phyloP scores from a whole-genome alignment of 2,329 filamentous ascomycete species.

The Alternaria viburni region DNA sequence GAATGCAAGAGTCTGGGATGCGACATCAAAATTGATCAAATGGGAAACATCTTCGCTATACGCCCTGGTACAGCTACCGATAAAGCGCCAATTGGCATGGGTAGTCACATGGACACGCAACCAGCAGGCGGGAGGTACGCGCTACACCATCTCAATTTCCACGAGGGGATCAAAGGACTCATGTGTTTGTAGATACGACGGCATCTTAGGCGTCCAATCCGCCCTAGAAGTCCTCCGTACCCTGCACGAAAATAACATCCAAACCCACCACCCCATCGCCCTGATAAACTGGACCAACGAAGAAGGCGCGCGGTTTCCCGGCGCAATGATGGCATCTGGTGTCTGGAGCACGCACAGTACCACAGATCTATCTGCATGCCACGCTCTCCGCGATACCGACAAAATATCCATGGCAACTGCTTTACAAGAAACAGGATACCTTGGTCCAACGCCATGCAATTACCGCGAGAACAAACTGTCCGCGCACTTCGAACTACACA shows the following conservation, averaged over 20 bases:
- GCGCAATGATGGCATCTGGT: slow-evolving; percentile 73
- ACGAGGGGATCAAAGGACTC: too few relatives aligned
- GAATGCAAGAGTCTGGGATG: slow-evolving; percentile 38
- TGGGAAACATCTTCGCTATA: slow-evolving; percentile 45
- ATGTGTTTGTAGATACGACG: slow-evolving; percentile 78
- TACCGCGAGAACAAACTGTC: slow-evolving; percentile 67
- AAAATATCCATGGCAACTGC: slow-evolving; percentile 56
- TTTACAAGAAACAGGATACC: slow-evolving; percentile 40
- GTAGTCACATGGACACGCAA: slow-evolving; percentile 61
- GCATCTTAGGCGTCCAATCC: slow-evolving; percentile 74
- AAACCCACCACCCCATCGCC: slow-evolving; percentile 66
- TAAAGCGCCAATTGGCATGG: slow-evolving; percentile 55
- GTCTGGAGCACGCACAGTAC: slow-evolving; percentile 69
- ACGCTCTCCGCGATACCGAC: slow-evolving; percentile 54
- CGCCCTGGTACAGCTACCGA: slow-evolving; percentile 46
- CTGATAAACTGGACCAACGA: slow-evolving; percentile 82
- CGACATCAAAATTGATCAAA: slow-evolving; percentile 43
- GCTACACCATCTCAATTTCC: too few relatives aligned
- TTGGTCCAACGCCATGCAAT: slow-evolving; percentile 55
- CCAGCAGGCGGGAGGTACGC: slow-evolving; percentile 47
- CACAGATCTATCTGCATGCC: slow-evolving; percentile 34
- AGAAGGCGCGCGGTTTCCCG: slow-evolving; percentile 78
- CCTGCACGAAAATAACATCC: slow-evolving; percentile 41
- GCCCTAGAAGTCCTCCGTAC: slow-evolving; percentile 53
- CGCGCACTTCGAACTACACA: slow-evolving; percentile 82